These are phyloP conservation scores for Alternaria novae-zelandiae DNA, from an alignment of 2,329 filamentous ascomycete species.

Conservation along the genomic window DNA sequence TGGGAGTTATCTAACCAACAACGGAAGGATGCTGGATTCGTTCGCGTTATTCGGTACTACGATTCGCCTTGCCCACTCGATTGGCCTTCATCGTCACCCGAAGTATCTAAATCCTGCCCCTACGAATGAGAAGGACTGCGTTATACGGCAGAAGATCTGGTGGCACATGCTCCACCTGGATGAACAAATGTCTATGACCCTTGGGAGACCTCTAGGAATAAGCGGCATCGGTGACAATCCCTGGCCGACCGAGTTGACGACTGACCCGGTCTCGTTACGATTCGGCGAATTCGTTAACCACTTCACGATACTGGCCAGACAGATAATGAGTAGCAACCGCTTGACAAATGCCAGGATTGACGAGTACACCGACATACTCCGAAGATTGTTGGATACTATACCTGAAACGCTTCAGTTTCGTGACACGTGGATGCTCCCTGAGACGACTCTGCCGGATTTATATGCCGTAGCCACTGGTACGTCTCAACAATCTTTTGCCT, in stretches of 20 bases:
- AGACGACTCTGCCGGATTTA: constrained; percentile 51
- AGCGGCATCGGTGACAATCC: constrained; percentile 58
- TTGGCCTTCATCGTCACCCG: constrained; percentile 58
- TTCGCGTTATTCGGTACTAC: constrained; percentile 59
- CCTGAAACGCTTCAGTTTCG: constrained; percentile 56
- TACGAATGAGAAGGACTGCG: constrained; percentile 49
- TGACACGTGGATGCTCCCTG: constrained; percentile 51
- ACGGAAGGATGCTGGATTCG: constrained; percentile 57
- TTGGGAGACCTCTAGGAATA: constrained; percentile 57
- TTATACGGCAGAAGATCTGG: constrained; percentile 55
- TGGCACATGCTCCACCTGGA: constrained; percentile 63
- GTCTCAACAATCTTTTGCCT: constrained; percentile 15
- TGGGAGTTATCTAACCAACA: constrained; percentile 57
- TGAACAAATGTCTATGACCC: constrained; percentile 58
- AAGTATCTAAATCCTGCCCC: constrained; percentile 54
- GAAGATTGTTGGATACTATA: constrained; percentile 54
- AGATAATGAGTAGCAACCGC: constrained; percentile 54
- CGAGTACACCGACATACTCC: constrained; percentile 54
- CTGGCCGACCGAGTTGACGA: constrained; percentile 54
- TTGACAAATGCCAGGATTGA: constrained; percentile 55
- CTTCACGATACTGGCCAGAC: constrained; percentile 56
- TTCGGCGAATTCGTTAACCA: constrained; percentile 55
- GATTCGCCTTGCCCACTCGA: constrained; percentile 57
- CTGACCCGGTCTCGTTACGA: constrained; percentile 52
- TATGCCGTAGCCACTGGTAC: constrained; percentile 54